phyloP scores from a whole-genome alignment of 1,139 yeast genomes.

The Protomyces pachydermus region DNA sequence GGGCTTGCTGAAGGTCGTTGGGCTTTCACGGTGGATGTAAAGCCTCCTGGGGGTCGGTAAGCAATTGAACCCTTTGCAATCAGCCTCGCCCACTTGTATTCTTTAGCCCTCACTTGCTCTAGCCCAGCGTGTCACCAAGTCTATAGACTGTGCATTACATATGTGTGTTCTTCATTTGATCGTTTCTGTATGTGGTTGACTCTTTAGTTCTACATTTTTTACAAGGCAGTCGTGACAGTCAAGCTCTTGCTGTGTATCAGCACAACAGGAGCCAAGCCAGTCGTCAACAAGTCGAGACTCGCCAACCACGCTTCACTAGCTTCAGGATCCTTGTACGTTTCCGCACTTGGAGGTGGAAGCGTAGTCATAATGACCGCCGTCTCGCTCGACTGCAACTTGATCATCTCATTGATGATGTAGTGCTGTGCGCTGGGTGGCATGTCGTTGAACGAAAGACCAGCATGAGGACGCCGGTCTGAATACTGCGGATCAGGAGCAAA shows the following conservation, averaged over 20 bases:
- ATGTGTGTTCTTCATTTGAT: too few relatives aligned
- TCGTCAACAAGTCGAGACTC: conserved; percentile 73
- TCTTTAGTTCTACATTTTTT: conserved; percentile 30
- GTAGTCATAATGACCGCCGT: conserved; percentile 78
- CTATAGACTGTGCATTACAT: too few relatives aligned
- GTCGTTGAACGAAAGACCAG: conserved; percentile 57
- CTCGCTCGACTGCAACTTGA: conserved; percentile 57
- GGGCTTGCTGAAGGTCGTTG: conserved; percentile 40
- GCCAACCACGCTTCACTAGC: conserved; percentile 71
- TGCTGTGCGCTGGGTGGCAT: conserved; percentile 91
- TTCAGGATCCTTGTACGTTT: conserved; percentile 65
- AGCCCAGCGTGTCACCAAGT: too few relatives aligned
- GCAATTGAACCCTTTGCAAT: background rate
- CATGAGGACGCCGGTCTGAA: background rate
- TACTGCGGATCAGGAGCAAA: background rate
- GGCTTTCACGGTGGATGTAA: conserved; percentile 34
- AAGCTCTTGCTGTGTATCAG: conserved; percentile 84
- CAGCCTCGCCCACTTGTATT: too few relatives aligned
- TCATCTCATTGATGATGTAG: conserved; percentile 75
- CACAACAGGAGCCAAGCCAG: conserved; percentile 73
- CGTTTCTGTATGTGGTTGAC: background rate
- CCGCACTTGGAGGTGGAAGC: conserved; percentile 77
- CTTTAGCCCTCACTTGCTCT: too few relatives aligned
- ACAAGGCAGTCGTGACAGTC: conserved; percentile 88
- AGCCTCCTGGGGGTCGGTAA: background rate